Conservation (phyloP, 2,329 filamentous ascomycete species). For the Macrophomina tecta region DNA sequence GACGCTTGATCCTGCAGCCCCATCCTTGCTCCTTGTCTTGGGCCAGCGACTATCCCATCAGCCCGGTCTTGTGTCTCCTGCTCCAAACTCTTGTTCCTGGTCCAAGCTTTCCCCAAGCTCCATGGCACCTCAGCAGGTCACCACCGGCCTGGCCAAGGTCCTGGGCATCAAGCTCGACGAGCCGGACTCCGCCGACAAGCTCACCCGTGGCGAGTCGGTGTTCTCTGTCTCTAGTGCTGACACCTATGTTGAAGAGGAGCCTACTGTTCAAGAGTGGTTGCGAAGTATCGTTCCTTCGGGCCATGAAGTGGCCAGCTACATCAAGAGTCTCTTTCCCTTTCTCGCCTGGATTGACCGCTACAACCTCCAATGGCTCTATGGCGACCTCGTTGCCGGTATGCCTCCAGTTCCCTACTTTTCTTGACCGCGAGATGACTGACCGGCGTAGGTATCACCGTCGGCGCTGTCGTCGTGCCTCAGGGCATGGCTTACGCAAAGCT, state of each 20-base stretch:
- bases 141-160: constrained; percentile 76
- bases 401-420: constrained; percentile 54
- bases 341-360: constrained; percentile 86
- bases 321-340: constrained; percentile 82
- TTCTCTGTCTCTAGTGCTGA: constrained; percentile 76
- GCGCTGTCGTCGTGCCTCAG: constrained; percentile 88
- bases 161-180: constrained; percentile 83
- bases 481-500: constrained; percentile 94
- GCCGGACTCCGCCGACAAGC: constrained; percentile 67
- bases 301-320: constrained; percentile 64
- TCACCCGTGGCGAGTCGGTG: constrained; percentile 79
- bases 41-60: constrained; percentile 3
- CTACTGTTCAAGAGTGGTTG: constrained; percentile 76
- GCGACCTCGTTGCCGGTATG: constrained; percentile 87
- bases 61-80: constrained; percentile 6
- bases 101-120: constrained; percentile 14
- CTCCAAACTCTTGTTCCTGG: constrained; percentile 4
- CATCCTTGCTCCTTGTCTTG: constrained; percentile 16
- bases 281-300: constrained; percentile 65
- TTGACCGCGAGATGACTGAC: not conserved
- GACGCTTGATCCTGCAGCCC: constrained; percentile 12
- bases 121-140: constrained; percentile 59
- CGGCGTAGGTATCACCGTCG: constrained; percentile 69
- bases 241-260: constrained; percentile 82
- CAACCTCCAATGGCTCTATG: constrained; percentile 85